Conservation (phyloP, 2,329 filamentous ascomycete species). For the Diplodia seriata region DNA sequence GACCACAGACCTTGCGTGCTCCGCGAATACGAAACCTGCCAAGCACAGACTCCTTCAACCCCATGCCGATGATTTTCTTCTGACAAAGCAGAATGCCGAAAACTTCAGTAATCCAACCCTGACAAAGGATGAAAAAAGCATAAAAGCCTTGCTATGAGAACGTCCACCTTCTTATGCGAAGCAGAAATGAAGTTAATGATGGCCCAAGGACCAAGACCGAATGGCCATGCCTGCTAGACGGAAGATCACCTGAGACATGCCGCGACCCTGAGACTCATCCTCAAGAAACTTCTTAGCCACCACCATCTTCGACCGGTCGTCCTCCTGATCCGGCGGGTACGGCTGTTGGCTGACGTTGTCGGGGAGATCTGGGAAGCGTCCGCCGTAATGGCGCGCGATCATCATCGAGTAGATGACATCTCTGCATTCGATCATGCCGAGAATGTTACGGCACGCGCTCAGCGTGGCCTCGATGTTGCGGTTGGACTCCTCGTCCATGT, state of each 20-base stretch:
- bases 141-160: conserved; percentile 10
- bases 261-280: conserved; percentile 51
- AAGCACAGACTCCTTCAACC: conserved; percentile 28
- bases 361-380: conserved; percentile 59
- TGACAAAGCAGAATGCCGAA: conserved; percentile 30
- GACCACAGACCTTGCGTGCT: conserved; percentile 23
- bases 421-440: conserved; percentile 83
- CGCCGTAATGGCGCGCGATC: conserved; percentile 76
- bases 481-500: conserved; percentile 63
- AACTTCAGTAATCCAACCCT: conserved; percentile 29
- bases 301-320: conserved; percentile 52
- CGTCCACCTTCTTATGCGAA: conserved; percentile 8
- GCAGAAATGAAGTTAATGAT: conserved; percentile 23
- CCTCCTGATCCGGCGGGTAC: conserved; percentile 43
- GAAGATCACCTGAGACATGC: conserved; percentile 57
- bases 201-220: conserved; percentile 48
- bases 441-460: conserved; percentile 68
- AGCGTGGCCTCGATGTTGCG: conserved; percentile 72
- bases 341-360: conserved; percentile 44
- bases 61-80: conserved; percentile 31
- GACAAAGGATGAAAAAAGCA: conserved; percentile 22
- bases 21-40: conserved; percentile 20
- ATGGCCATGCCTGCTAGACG: conserved; percentile 58
- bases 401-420: conserved; percentile 91
- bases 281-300: conserved; percentile 58